Evolutionary conservation across 1,284 basidiomycete species (phyloP), one percentile per base, ranked within the genome.

Genomic region (Ustilago trichophora): DNA sequence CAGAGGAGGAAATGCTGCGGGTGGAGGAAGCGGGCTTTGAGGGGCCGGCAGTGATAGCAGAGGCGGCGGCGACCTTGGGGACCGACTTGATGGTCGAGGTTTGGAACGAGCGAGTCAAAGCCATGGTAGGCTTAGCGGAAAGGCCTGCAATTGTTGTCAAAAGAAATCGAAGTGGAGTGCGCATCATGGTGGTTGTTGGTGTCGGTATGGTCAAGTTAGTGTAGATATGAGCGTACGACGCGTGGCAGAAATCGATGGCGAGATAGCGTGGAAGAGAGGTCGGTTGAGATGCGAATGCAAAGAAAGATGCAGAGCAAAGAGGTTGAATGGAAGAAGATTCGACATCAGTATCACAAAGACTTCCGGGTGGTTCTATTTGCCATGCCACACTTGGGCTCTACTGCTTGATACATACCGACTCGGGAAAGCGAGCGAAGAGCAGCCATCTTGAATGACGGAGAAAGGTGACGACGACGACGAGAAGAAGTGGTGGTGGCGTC

Each of bases 401-500:
- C 27, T 29, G 7, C 13, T 37, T 27, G 29, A 44, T 53, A 67
- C 64, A 13, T 57, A 67, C 64, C 65, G 37, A 68, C 65, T 38
- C 65, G 58, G 6, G 65, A 55, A 18, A 68, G 58, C 36, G 58
- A 68, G 15, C 65, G 58, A 46, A 68, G 54, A 44, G 65, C 36
- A 51, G 65, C 65, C 65, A 68, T 68, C 25, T 53, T 29, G 27
- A n/a, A n/a, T n/a, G n/a, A n/a, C n/a, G n/a, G n/a, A n/a, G n/a
- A n/a, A n/a, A n/a, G n/a, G n/a, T 67, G 36, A 26, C 46, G 27
- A 48, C 25, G 33, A 42, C 40, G 16, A 19, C 19, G 10, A 15
- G 19, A 35, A 41, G 31, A 29, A 31, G 18, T 18, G 32, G n/a
- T 41, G 34, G 41, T 64, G 54, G 60, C 42, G 59, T 37, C 48